Evolutionary conservation across 352 stramenopile species (phyloP).

Genomic region (Globisporangium viniferum): DNA sequence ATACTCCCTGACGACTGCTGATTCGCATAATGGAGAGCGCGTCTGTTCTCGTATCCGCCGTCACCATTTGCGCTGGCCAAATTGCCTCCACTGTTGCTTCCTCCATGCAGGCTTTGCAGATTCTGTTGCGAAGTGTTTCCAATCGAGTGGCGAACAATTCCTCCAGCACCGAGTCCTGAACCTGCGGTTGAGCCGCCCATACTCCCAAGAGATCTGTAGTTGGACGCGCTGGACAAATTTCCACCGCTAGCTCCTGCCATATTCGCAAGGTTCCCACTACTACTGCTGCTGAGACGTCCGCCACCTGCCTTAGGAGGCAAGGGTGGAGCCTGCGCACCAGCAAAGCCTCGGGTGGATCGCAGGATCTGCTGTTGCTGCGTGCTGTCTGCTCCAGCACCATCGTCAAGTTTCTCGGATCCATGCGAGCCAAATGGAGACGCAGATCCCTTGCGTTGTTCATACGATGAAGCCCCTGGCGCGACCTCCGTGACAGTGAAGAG

Average conservation of each 20-base stretch:
- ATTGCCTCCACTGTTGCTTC: conserved; percentile 13
- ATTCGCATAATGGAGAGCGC: conserved; percentile 19
- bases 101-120: conserved; percentile 16
- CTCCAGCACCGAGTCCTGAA: background rate
- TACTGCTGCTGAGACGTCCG: conserved; percentile 9
- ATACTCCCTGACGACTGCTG: conserved; percentile 15
- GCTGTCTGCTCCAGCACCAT: conserved; percentile 3
- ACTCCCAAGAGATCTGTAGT: conserved; percentile 16
- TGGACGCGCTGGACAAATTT: conserved; percentile 3
- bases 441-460: conserved; percentile 12
- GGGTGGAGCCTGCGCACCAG: conserved; percentile 9
- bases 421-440: conserved; percentile 13
- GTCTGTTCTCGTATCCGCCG: conserved; percentile 8
- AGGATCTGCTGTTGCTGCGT: conserved; percentile 3
- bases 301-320: conserved; percentile 11
- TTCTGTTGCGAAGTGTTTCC: conserved; percentile 18
- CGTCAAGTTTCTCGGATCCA: conserved; percentile 16
- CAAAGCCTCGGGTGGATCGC: conserved; percentile 6
- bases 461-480: conserved; percentile 14
- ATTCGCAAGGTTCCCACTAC: conserved; percentile 15
- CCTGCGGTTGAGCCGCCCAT: background rate
- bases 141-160: conserved; percentile 14
- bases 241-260: background rate
- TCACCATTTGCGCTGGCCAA: conserved; percentile 2
- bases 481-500: conserved; percentile 65